Percentiles rank a stretch among this genome's conserved stretches.
Evolutionary conservation across 176 grass and related monocot species (phyloP).

Genomic region (Tillandsia fasciculata): DNA sequence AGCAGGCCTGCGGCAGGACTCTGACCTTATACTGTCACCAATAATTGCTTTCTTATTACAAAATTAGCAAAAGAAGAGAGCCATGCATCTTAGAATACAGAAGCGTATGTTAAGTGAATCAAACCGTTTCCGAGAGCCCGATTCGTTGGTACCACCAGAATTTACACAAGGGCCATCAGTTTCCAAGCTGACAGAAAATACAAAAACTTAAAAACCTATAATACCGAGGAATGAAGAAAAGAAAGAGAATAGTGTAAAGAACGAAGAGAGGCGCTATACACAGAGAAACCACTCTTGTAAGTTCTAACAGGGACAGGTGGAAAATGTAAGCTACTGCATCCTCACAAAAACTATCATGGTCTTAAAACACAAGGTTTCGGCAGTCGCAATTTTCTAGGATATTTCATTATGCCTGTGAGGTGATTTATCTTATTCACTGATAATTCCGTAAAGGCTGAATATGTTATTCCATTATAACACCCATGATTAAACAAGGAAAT

Average conservation of each 20-base stretch:
- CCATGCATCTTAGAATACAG: neutral
- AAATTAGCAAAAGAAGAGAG: constrained; percentile 2
- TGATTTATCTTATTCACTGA: neutral
- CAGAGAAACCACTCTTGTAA: too few species aligned
- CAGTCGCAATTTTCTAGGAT: too few species aligned
- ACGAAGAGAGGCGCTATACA: neutral
- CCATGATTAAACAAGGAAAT: too few species aligned
- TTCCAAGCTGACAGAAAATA: constrained; percentile 34
- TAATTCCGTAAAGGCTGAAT: too few species aligned
- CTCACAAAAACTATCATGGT: neutral
- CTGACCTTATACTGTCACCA: constrained; percentile 41
- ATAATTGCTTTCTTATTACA: constrained; percentile 20
- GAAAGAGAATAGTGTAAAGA: neutral
- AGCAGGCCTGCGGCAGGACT: constrained; percentile 28
- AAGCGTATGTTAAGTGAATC: constrained; percentile 5
- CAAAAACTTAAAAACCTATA: neutral
- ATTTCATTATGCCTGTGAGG: neutral
- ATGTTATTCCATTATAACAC: too few species aligned
- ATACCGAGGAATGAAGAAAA: neutral
- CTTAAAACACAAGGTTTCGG: too few species aligned
- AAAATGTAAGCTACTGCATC: neutral
- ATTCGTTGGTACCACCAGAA: constrained; percentile 32
- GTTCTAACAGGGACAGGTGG: neutral
- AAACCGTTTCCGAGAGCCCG: constrained; percentile 50
- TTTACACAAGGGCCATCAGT: constrained; percentile 35